phyloP scores from a whole-genome alignment of 2,329 filamentous ascomycete genomes.

The Tolypocladium nubicola region DNA sequence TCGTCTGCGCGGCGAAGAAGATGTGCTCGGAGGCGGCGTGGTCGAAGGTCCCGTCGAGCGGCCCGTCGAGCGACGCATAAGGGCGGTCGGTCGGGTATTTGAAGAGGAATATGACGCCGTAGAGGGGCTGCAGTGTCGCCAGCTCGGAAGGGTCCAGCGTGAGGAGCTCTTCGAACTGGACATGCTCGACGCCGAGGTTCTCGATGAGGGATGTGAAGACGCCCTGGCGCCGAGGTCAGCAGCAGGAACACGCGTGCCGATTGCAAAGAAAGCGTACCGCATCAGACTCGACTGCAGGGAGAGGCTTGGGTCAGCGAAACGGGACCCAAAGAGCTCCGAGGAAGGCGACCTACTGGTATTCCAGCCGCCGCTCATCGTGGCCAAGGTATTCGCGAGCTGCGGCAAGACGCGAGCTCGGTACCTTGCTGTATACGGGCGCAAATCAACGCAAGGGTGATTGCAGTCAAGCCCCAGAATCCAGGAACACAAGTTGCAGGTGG shows the following conservation, averaged over 20 bases:
- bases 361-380: slow-evolving; percentile 70
- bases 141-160: slow-evolving; percentile 72
- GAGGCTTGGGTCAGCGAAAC: slow-evolving; percentile 2
- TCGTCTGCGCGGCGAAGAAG: slow-evolving; percentile 95
- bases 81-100: slow-evolving; percentile 72
- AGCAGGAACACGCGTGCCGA: neutral
- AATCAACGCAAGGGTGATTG: neutral
- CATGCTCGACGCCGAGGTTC: slow-evolving; percentile 76
- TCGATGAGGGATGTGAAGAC: slow-evolving; percentile 97
- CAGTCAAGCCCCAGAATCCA: neutral
- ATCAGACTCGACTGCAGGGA: slow-evolving; percentile 70
- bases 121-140: slow-evolving; percentile 62
- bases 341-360: slow-evolving; percentile 60
- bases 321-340: neutral
- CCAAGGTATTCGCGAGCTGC: neutral
- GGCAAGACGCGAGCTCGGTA: neutral
- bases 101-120: slow-evolving; percentile 98
- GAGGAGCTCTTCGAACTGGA: slow-evolving; percentile 95
- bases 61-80: slow-evolving; percentile 49
- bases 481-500: neutral
- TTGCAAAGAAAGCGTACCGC: slow-evolving; percentile 49
- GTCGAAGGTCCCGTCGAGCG: slow-evolving; percentile 77
- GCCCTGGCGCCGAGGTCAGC: slow-evolving; percentile 40
- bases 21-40: slow-evolving; percentile 60
- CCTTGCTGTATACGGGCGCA: neutral